A percentile compares a stretch with the other conserved stretches of the same genome.
Conservation (phyloP, 1,284 basidiomycete species). For the Vanrija sp. region DNA sequence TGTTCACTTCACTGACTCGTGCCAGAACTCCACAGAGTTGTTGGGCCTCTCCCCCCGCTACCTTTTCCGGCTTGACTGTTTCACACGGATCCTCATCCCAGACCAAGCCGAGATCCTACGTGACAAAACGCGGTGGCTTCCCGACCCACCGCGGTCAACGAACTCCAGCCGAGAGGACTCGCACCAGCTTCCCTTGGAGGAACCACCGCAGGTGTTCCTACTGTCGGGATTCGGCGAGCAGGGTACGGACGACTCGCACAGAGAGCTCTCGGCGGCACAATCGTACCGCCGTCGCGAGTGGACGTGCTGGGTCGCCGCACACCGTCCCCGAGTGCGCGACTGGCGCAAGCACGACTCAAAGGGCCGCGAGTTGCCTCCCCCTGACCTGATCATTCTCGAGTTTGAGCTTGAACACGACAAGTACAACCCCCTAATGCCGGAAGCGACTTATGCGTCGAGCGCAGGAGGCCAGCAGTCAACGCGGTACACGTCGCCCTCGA, state of each 20-base stretch:
- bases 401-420: conserved; percentile 74
- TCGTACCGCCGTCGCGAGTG: conserved; percentile 55
- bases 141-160: conserved; percentile 49
- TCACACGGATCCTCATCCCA: conserved; percentile 68
- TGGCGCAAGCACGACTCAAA: conserved; percentile 29
- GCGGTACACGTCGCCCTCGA: too few species aligned
- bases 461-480: too few species aligned
- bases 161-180: too few species aligned
- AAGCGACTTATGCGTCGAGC: conserved; percentile 27
- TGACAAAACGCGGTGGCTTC: conserved; percentile 71
- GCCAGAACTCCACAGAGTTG: conserved; percentile 61
- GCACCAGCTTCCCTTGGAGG: too few species aligned
- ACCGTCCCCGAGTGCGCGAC: conserved; percentile 54
- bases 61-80: conserved; percentile 72
- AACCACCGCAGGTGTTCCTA: conserved; percentile 63
- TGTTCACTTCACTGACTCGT: conserved; percentile 8
- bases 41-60: conserved; percentile 72
- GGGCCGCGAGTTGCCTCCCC: conserved; percentile 24
- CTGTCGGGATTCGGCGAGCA: conserved; percentile 54
- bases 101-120: conserved; percentile 68
- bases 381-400: conserved; percentile 64
- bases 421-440: conserved; percentile 66
- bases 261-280: too few species aligned
- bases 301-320: conserved; percentile 81
- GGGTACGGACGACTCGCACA: not conserved